phyloP scores from a whole-genome alignment of 768 basidiomycete species.

The Termitomyces sp. region DNA sequence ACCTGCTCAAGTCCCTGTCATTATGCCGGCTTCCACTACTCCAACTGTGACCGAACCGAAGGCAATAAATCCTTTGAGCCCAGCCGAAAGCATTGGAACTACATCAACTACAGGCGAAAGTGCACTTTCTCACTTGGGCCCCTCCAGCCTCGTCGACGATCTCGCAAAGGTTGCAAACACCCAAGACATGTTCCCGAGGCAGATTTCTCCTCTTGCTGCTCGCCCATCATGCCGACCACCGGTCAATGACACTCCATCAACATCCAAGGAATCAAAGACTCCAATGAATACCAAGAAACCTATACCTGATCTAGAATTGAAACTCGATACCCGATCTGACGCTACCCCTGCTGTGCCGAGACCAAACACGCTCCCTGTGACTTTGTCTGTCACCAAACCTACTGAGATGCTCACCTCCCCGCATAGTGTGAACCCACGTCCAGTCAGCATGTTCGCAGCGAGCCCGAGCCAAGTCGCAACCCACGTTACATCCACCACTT shows the following conservation, averaged over 20 bases:
- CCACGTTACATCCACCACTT: slow-evolving; percentile 29
- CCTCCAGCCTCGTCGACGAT: slow-evolving; percentile 14
- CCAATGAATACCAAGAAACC: slow-evolving; percentile 6
- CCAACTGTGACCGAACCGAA: neutral
- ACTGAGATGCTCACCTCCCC: neutral
- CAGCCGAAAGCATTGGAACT: neutral
- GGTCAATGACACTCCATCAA: neutral
- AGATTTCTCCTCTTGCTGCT: slow-evolving; percentile 13
- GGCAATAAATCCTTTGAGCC: neutral
- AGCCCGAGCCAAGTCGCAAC: slow-evolving; percentile 31
- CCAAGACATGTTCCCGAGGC: slow-evolving; percentile 17
- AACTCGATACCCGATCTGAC: neutral
- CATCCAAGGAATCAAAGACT: slow-evolving; percentile 1
- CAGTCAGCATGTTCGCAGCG: slow-evolving; percentile 33
- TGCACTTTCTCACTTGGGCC: slow-evolving; percentile 13
- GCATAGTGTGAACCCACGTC: slow-evolving; percentile 14
- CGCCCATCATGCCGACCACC: slow-evolving; percentile 11
- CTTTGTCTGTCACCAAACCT: neutral
- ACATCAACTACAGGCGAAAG: neutral
- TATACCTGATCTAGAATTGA: slow-evolving; percentile 1
- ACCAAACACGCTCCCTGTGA: neutral
- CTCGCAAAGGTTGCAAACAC: slow-evolving; percentile 17
- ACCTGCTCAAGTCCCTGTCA: neutral
- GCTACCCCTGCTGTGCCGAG: neutral
- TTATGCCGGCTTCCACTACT: neutral